Conservation (phyloP, 345 rosid genomes). For the rapeseed (Brassica napus) region Da-Ae NC_063450.1:46300501-46301000, state of each 20-base stretch:
- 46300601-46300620: not conserved
- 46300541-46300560: not conserved
- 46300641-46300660: not conserved
- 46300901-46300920: not conserved
- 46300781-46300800: not conserved
- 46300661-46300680: not conserved
- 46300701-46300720: not conserved
- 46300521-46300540: not conserved
- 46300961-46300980: not conserved
- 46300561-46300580: not conserved
- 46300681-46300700: not conserved
- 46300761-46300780: not conserved
- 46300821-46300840: not conserved
- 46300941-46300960: not conserved
- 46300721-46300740: not conserved
- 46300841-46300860: slow-evolving; percentile 1
- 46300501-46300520: not conserved
- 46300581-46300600: not conserved
- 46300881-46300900: not conserved
- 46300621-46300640: not conserved
- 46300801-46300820: not conserved
- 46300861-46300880: not conserved
- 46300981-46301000: not conserved
- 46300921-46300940: not conserved
- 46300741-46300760: not conserved